Conservation (phyloP, 306 rosid genomes). For the Pyrus bretschneideri region DNA sequence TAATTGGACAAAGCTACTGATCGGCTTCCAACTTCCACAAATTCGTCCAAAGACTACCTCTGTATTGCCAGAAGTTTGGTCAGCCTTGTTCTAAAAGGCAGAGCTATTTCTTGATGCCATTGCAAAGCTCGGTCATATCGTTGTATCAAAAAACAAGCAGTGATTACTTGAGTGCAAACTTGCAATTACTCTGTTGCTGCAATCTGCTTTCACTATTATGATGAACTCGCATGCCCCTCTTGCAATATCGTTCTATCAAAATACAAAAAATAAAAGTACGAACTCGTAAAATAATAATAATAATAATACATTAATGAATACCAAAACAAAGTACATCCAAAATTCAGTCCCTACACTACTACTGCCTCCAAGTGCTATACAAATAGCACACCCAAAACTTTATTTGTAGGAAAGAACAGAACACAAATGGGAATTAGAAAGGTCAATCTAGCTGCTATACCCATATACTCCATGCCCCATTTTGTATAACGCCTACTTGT, state of each 20-base stretch:
- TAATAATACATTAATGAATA: background rate
- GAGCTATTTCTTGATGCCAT: background rate
- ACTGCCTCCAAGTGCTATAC: slow-evolving; percentile 27
- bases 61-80: background rate
- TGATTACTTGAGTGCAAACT: background rate
- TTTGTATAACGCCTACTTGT: slow-evolving; percentile 32
- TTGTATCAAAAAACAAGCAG: background rate
- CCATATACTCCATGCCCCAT: slow-evolving; percentile 38
- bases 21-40: background rate
- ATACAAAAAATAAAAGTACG: background rate
- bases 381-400: slow-evolving; percentile 30
- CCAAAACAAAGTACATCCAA: slow-evolving; percentile 2
- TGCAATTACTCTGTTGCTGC: background rate
- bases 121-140: background rate
- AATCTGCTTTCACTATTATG: too few relatives aligned
- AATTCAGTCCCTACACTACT: background rate
- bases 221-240: too few relatives aligned
- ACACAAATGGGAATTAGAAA: slow-evolving; percentile 29
- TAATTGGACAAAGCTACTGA: background rate
- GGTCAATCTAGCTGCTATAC: slow-evolving; percentile 38
- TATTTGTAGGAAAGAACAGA: slow-evolving; percentile 29
- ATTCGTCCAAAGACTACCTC: background rate
- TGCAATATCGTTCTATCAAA: too few relatives aligned
- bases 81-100: background rate
- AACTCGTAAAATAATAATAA: background rate